Base-by-base conservation (phyloP, 2,329 filamentous ascomycete species). In the Fusarium lateritium region DNA sequence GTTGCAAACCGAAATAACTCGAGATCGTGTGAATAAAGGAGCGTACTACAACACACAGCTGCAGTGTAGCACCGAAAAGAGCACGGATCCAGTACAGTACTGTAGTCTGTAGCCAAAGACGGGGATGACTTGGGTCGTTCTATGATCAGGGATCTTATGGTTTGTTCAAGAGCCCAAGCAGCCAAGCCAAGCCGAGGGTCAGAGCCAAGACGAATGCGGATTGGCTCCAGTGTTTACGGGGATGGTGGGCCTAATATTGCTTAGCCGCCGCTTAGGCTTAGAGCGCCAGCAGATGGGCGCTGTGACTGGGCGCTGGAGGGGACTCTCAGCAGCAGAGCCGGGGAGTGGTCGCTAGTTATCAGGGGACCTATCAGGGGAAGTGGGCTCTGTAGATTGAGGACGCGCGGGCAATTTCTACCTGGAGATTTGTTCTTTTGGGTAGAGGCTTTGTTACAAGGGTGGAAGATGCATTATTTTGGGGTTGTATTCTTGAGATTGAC, bases 321-420 rank as follows among this genome's bases (percentile, higher is more conserved):
- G n/a, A 14, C 19, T 55, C 33, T 55, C 46, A 64, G 39, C 44
- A 49, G 42, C 47, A 13, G 49, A 19, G 46, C 53, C 42, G 53
- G 60, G 42, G 53, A 47, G 62, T 31, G 56, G 36, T 47, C 31
- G 34, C 39, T 54, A 60, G 39, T 31, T 11, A 54, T 44, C 55
- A 52, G 53, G 54, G 56, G 64, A 69, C 56, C 50, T 69, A 65
- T 61, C 44, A 67, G 62, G 66, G 56, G 66, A 67, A 67, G 66
- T 69, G 66, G 66, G 40, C 53, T 51, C 58, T 62, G 44, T 52
- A 69, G 53, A 69, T 67, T 69, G 54, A 56, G 62, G 66, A 62
- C 66, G 66, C 66, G 66, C 58, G 51, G 61, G 38, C 19, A 33
- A 24, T 50, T 43, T 55, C 65, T 69, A 62, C 66, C 65, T 66